Evolutionary conservation across 805 yeast species (phyloP), one percentile per base, ranked within the genome.

Genomic region (Pichia membranifaciens): DNA sequence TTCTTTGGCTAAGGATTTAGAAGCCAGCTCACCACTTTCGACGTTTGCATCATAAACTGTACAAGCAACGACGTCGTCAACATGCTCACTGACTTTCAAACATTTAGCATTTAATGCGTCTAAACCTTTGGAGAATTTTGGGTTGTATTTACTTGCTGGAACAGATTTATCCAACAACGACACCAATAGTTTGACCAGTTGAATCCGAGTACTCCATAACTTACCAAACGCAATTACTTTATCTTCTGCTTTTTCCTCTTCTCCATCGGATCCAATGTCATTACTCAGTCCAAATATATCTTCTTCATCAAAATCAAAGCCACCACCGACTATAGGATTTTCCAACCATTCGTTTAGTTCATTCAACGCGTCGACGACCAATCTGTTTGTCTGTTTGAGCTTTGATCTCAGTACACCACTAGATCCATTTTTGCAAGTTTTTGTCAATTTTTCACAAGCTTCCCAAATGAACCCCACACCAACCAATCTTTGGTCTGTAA

Each of bases 391-490:
- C 44, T 68, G 67, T 47, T 66, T 69, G 4, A 84, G 64, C 45
- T 73, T 74, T 28, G 55, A 54, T 32, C 74, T 75, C 44, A 84
- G 63, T 2, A 80, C 57, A 2, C 81, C 84, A 16, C 78, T 51
- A 42, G 78, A 74, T 0, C 88, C 88, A 21, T 60, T 64, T 18
- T 67, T 65, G 5, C 76, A 55, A 17, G 76, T 58, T 8, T 64
- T 60, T 10, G 64, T 61, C 8, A 84, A 44, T 0, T 58, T 55
- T 47, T 81, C 85, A 59, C 89, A 82, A 31, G 68, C 61, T n/a
- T 78, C 72, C 95, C 95, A 87, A 4, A 86, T 69, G 58, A 75
- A 74, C 15, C 89, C 93, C 18, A 85, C 76, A 0, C 78, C 69
- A 1, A 78, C 64, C 28, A 86, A 65, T 55, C 90, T 70, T 3